Conservation (phyloP, 768 basidiomycete species). For the Tephrocybe sp. region DNA sequence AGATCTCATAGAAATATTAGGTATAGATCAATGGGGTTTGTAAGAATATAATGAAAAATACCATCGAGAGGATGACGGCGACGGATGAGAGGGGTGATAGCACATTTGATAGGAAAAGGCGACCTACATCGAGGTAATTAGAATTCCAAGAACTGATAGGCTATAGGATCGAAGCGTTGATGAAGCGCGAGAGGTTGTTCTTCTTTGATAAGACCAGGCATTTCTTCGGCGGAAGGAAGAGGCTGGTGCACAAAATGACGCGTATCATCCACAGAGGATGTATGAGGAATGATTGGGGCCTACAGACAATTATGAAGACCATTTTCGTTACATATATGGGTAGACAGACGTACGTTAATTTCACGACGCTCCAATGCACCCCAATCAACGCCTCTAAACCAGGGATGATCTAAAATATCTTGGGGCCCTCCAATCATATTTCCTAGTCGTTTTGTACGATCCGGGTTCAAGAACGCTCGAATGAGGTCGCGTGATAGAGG, state of each 20-base stretch:
- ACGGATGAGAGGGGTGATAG: neutral
- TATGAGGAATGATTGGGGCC: slow-evolving; percentile 88
- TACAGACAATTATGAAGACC: slow-evolving; percentile 28
- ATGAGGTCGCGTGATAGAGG: slow-evolving; percentile 88
- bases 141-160: slow-evolving; percentile 78
- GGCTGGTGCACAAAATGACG: slow-evolving; percentile 84
- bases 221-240: slow-evolving; percentile 73
- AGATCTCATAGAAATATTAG: neutral
- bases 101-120: slow-evolving; percentile 15
- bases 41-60: slow-evolving; percentile 9
- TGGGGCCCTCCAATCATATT: slow-evolving; percentile 92
- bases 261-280: slow-evolving; percentile 78
- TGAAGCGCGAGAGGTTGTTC: slow-evolving; percentile 59
- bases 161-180: slow-evolving; percentile 64
- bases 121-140: slow-evolving; percentile 33
- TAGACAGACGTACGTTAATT: slow-evolving; percentile 62
- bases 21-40: neutral
- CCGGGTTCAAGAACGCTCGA: slow-evolving; percentile 85
- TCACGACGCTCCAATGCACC: slow-evolving; percentile 81
- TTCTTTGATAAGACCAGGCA: slow-evolving; percentile 73
- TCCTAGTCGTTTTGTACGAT: slow-evolving; percentile 88
- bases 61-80: neutral
- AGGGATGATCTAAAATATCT: slow-evolving; percentile 88
- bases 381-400: slow-evolving; percentile 97
- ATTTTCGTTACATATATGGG: neutral